These are phyloP conservation scores for Penicillium expansum DNA, from an alignment of 2,329 filamentous ascomycete genomes.

Conservation along the genomic window DNA sequence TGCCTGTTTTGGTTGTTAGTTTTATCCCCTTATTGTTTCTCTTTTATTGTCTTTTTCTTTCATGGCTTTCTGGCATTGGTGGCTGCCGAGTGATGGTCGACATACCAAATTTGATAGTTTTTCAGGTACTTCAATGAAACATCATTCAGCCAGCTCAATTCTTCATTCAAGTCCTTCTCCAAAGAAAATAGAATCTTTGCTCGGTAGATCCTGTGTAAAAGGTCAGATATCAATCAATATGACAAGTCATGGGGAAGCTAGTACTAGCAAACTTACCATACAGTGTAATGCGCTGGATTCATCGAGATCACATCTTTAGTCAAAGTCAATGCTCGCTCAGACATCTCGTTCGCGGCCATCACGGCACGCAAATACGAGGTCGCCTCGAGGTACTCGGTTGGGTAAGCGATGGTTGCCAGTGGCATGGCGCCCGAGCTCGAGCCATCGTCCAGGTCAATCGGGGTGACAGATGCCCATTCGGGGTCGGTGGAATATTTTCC, in stretches of 20 bases:
- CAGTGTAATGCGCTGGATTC: constrained; percentile 97
- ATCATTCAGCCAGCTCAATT: constrained; percentile 82
- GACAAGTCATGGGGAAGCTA: not conserved
- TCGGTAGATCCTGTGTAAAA: constrained; percentile 67
- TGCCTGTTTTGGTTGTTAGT: constrained; percentile 44
- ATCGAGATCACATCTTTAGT: constrained; percentile 87
- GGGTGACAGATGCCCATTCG: constrained; percentile 78
- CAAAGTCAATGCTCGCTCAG: constrained; percentile 71
- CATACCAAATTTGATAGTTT: constrained; percentile 94
- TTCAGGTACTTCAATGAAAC: constrained; percentile 83
- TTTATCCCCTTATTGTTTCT: no score
- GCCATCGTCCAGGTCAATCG: constrained; percentile 80
- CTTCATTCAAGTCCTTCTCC: constrained; percentile 62
- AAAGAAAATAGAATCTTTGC: constrained; percentile 72
- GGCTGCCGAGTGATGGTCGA: not conserved
- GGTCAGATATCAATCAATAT: constrained; percentile 12
- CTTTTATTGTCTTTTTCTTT: not conserved
- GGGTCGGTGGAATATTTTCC: constrained; percentile 62
- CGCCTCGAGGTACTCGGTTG: constrained; percentile 83
- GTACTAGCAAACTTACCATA: constrained; percentile 63
- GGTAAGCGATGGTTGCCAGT: constrained; percentile 89
- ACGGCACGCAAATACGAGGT: constrained; percentile 91
- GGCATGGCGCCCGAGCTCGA: constrained; percentile 55
- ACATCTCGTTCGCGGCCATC: constrained; percentile 85
- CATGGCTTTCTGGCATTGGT: not conserved